Evolutionary conservation across 2,329 filamentous ascomycete genomes (phyloP).

Genomic region (Hymenoscyphus repandus): DNA sequence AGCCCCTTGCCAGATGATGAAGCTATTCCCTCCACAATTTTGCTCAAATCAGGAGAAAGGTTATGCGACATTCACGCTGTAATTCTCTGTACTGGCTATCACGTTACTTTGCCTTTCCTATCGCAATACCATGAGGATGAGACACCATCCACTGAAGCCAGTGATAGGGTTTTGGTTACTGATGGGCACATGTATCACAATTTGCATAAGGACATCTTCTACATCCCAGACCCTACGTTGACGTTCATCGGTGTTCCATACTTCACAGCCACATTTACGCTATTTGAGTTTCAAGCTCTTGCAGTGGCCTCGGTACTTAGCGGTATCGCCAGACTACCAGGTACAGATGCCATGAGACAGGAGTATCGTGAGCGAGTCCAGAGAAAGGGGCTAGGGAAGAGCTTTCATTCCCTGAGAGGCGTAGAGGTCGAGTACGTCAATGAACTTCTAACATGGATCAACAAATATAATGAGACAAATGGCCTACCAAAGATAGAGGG

Average conservation of each 20-base stretch:
- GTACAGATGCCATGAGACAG: slow-evolving; percentile 32
- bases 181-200: slow-evolving; percentile 39
- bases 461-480: slow-evolving; percentile 15
- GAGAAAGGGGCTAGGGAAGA: slow-evolving; percentile 29
- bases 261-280: slow-evolving; percentile 43
- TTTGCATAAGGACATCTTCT: slow-evolving; percentile 47
- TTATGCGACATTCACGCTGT: slow-evolving; percentile 55
- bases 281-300: slow-evolving; percentile 47
- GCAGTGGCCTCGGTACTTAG: slow-evolving; percentile 39
- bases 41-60: slow-evolving; percentile 46
- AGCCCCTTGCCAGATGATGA: too few relatives aligned
- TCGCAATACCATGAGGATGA: slow-evolving; percentile 39
- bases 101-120: slow-evolving; percentile 62
- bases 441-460: slow-evolving; percentile 20
- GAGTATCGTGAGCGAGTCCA: slow-evolving; percentile 34
- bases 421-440: slow-evolving; percentile 21
- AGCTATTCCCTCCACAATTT: slow-evolving; percentile 44
- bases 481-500: slow-evolving; percentile 13
- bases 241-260: slow-evolving; percentile 43
- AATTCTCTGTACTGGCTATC: slow-evolving; percentile 64
- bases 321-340: slow-evolving; percentile 35
- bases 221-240: slow-evolving; percentile 43
- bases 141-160: slow-evolving; percentile 39
- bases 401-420: slow-evolving; percentile 38
- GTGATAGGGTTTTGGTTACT: slow-evolving; percentile 52